Evolutionary conservation across 768 basidiomycete genomes (phyloP), one percentile per base, ranked within the genome.

Genomic region (Melanogaster broomeanus): DNA sequence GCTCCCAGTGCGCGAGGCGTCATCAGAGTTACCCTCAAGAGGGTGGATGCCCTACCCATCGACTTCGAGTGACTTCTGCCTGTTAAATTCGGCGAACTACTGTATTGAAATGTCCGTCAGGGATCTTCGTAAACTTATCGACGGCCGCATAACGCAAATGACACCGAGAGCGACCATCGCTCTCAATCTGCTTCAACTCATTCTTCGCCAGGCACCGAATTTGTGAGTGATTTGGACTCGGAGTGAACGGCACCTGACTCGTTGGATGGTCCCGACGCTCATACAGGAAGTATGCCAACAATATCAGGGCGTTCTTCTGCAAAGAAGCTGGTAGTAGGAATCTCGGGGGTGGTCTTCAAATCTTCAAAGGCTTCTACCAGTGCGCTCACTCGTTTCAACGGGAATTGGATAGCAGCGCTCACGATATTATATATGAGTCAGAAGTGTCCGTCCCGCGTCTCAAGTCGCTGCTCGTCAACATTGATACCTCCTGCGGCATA

Each of bases 281-380:
- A 9, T 21, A 38, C 37, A 80, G 79, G 7, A 65, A 70, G 42
- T 67, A 77, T 42, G 70, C 74, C 0, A 77, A 79, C 54, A 81
- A 80, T 24, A 72, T 73, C 0, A 68, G 65, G 2, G 74, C 80
- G 0, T 81, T 76, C 52, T 82, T 81, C 42, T 70, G 67, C 43
- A 55, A 55, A 19, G 63, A 66, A 18, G 67, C 69, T 18, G 64
- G 73, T 10, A 62, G 51, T 15, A 56, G 42, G 38, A 0, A 2
- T 7, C 57, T 71, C 1, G 69, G 65, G 15, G 65, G 67, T 2
- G 67, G 67, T 3, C 57, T 83, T 0, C 76, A 79, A 34, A 51
- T 82, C 0, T 74, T 77, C 66, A 66, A 74, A 8, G 81, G 81
- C 0, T 79, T 71, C 38, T 81, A 74, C 49, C 79, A 81, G 81